Conservation (phyloP, 2,329 filamentous ascomycete species). For the Exophiala oligosperma region DNA sequence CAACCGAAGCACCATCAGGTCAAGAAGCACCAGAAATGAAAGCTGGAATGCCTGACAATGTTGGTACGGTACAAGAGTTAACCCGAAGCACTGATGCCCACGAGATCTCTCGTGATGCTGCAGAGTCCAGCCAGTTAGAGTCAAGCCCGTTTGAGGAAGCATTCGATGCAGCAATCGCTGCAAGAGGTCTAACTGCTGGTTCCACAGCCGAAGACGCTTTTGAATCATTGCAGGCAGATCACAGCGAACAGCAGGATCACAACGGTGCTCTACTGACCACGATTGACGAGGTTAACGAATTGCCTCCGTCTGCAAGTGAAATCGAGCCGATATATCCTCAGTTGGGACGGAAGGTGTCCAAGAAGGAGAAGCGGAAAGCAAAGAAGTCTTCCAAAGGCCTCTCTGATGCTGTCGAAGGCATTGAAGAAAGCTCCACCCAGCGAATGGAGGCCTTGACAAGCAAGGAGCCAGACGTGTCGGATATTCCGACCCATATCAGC, state of each 20-base stretch:
- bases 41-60: background rate
- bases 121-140: background rate
- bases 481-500: background rate
- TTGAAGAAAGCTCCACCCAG: background rate
- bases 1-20: too few relatives aligned
- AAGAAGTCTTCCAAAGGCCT: slow-evolving; percentile 16
- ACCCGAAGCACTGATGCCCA: background rate
- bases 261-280: slow-evolving; percentile 9
- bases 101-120: background rate
- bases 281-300: slow-evolving; percentile 17
- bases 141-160: slow-evolving; percentile 24
- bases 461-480: background rate
- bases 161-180: slow-evolving; percentile 22
- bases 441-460: background rate
- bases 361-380: slow-evolving; percentile 25
- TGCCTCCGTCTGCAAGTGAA: background rate
- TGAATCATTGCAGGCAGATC: slow-evolving; percentile 23
- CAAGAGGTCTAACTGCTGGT: slow-evolving; percentile 21
- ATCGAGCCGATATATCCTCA: background rate
- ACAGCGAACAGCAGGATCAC: slow-evolving; percentile 6
- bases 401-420: background rate
- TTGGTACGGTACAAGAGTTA: background rate
- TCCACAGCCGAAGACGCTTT: slow-evolving; percentile 20
- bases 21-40: background rate
- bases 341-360: slow-evolving; percentile 13